Evolutionary conservation across 2,329 filamentous ascomycete species (phyloP).

Genomic region (Colletotrichum melonis): DNA sequence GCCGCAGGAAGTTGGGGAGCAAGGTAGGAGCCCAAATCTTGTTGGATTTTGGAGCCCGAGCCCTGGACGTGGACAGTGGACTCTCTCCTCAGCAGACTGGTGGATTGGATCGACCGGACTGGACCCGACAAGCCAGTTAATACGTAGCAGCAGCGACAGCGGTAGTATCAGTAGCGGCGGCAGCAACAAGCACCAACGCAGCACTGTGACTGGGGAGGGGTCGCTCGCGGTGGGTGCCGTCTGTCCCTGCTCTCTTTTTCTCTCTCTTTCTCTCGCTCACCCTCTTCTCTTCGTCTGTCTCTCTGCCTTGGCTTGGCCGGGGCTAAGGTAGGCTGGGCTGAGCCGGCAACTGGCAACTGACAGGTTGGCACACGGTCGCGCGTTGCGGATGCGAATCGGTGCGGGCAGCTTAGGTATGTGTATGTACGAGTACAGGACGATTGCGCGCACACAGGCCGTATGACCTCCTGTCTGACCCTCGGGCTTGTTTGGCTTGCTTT

Average conservation of each 20-base stretch:
- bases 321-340: neutral
- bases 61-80: slow-evolving; percentile 33
- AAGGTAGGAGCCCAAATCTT: slow-evolving; percentile 33
- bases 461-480: neutral
- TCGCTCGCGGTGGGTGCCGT: slow-evolving; percentile 6
- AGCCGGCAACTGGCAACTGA: slow-evolving; percentile 14
- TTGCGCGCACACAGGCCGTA: neutral
- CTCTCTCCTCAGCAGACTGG: slow-evolving; percentile 35
- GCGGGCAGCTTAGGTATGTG: neutral
- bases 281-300: neutral
- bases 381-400: slow-evolving; percentile 2
- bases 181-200: slow-evolving; percentile 20
- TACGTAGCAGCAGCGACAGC: slow-evolving; percentile 14
- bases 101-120: slow-evolving; percentile 36
- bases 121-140: slow-evolving; percentile 30
- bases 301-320: neutral
- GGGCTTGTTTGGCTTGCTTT: neutral
- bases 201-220: slow-evolving; percentile 30
- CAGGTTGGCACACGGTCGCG: slow-evolving; percentile 6
- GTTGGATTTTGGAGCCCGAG: slow-evolving; percentile 34
- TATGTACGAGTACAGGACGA: neutral
- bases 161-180: slow-evolving; percentile 13
- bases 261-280: neutral
- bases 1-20: slow-evolving; percentile 20
- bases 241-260: neutral